These are phyloP conservation scores for Nosema muscidifuracis DNA, from an alignment of 371 early-diverging fungal species.

Conservation along the genomic window DNA sequence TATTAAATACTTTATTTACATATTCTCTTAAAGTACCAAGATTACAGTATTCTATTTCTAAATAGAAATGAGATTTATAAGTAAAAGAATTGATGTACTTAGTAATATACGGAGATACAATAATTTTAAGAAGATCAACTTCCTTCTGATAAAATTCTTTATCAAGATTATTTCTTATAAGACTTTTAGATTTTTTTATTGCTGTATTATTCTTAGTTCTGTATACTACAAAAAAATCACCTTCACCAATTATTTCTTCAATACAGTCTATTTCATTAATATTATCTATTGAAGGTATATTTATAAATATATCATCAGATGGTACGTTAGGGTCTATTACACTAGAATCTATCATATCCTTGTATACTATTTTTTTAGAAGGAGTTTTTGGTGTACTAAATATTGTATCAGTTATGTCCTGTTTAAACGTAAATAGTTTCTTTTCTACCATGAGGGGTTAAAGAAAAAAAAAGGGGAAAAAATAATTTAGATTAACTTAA, in stretches of 20 bases:
- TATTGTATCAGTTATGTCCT: conserved; percentile 11
- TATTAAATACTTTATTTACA: conserved; percentile 26
- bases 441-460: background rate
- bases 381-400: conserved; percentile 37
- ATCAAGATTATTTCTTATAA: conserved; percentile 34
- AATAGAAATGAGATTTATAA: conserved; percentile 72
- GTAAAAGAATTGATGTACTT: conserved; percentile 69
- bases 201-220: conserved; percentile 24
- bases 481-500: background rate
- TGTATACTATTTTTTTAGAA: conserved; percentile 22
- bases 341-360: conserved; percentile 33
- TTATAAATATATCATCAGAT: conserved; percentile 4
- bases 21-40: conserved; percentile 41
- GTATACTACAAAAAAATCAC: conserved; percentile 33
- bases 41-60: conserved; percentile 75
- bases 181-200: conserved; percentile 41
- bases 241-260: no score
- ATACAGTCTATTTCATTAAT: conserved; percentile 1
- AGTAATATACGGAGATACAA: conserved; percentile 3
- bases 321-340: background rate
- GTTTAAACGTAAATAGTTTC: conserved; percentile 24
- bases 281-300: conserved; percentile 12
- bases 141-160: conserved; percentile 35
- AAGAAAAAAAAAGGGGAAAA: background rate
- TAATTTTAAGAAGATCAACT: conserved; percentile 40